phyloP scores from a whole-genome alignment of 495 filamentous ascomycete species.

The Penicillium parvum region DNA sequence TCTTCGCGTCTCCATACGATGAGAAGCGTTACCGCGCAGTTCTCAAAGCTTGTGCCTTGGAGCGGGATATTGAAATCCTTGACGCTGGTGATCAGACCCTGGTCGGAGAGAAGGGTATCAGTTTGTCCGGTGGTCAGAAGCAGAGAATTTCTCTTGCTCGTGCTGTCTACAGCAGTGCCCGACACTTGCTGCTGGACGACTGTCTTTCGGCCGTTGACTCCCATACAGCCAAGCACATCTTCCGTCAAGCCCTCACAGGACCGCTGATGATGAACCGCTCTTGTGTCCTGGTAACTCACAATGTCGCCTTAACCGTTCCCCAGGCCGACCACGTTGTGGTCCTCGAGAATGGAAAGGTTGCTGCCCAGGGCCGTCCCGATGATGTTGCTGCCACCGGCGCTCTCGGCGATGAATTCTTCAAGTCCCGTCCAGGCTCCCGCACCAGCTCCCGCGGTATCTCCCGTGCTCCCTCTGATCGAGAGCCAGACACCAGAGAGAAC shows the following conservation, averaged over 20 bases:
- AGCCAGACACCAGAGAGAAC: too few relatives aligned
- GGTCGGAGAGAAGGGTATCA: constrained; percentile 96
- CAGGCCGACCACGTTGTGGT: constrained; percentile 73
- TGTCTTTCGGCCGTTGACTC: constrained; percentile 98
- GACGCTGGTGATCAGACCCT: constrained; percentile 90
- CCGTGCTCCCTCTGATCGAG: constrained; percentile 60
- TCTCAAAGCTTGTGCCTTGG: constrained; percentile 85
- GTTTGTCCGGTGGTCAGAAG: constrained; percentile 95
- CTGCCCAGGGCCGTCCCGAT: constrained; percentile 67
- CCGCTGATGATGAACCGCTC: constrained; percentile 85
- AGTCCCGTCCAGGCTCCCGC: constrained; percentile 64
- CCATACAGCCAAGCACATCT: constrained; percentile 98
- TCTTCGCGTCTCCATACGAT: constrained; percentile 82
- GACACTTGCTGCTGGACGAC: constrained; percentile 89
- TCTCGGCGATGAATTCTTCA: constrained; percentile 76
- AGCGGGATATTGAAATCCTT: constrained; percentile 87
- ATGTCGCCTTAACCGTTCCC: constrained; percentile 78
- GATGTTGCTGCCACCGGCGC: constrained; percentile 79
- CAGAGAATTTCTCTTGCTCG: constrained; percentile 94
- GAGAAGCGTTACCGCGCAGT: constrained; percentile 83
- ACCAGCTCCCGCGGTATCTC: constrained; percentile 65
- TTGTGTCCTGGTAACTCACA: constrained; percentile 97
- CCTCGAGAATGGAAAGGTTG: constrained; percentile 80
- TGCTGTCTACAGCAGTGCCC: constrained; percentile 87
- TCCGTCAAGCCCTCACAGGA: constrained; percentile 84